phyloP scores from a whole-genome alignment of 1,284 basidiomycete species.

The Irpex sp. region DNA sequence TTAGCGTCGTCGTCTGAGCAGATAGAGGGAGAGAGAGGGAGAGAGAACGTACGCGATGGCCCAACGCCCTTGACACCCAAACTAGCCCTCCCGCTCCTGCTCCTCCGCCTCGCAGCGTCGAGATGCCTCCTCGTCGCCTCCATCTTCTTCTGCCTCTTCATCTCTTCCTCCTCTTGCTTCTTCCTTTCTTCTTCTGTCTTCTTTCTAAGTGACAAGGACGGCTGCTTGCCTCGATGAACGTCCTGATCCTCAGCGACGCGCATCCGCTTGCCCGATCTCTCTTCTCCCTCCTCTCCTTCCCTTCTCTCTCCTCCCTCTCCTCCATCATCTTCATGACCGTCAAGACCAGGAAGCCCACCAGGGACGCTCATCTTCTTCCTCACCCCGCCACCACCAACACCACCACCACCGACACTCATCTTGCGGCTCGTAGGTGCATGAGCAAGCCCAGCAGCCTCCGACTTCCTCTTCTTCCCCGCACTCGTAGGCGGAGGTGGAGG shows the following conservation, averaged over 20 bases:
- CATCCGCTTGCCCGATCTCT: slow-evolving; percentile 38
- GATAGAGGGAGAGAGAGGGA: not conserved
- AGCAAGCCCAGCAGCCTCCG: slow-evolving; percentile 31
- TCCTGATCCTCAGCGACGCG: slow-evolving; percentile 30
- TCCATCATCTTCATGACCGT: slow-evolving; percentile 37
- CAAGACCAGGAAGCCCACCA: slow-evolving; percentile 53
- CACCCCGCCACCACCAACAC: slow-evolving; percentile 48
- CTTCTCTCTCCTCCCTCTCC: slow-evolving; percentile 36
- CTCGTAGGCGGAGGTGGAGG: slow-evolving; percentile 18
- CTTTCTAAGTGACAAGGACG: slow-evolving; percentile 27
- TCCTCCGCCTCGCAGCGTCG: slow-evolving; percentile 60
- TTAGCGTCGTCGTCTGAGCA: no score
- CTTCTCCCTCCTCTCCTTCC: slow-evolving; percentile 29
- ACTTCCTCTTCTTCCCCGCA: slow-evolving; percentile 38
- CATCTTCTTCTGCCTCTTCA: not conserved
- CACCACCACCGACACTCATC: slow-evolving; percentile 31
- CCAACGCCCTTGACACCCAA: slow-evolving; percentile 19
- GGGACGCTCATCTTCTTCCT: slow-evolving; percentile 44
- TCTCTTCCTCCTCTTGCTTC: slow-evolving; percentile 41
- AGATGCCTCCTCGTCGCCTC: slow-evolving; percentile 60
- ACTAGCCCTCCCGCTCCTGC: slow-evolving; percentile 47
- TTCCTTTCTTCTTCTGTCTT: slow-evolving; percentile 28
- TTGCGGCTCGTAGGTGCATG: slow-evolving; percentile 30
- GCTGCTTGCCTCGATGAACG: slow-evolving; percentile 28
- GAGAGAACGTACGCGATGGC: slow-evolving; percentile 20